Evolutionary conservation across 108 stramenopile species (phyloP), one percentile per base, ranked within the genome.

Genomic region (Skeletonema menzelii): DNA sequence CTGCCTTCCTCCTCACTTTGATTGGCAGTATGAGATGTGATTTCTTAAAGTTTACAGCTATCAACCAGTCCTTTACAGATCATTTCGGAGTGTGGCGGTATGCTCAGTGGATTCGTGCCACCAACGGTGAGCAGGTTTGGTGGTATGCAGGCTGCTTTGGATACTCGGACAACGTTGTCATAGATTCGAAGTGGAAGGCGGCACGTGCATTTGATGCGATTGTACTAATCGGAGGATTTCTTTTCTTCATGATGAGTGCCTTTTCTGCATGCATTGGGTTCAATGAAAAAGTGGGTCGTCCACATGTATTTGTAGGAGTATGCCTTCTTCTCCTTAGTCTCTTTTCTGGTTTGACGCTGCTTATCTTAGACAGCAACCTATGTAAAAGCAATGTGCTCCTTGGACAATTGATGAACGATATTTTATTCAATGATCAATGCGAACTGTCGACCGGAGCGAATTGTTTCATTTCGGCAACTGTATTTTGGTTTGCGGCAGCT

Each of bases 401-500:
- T n/a, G 22, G 30, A 8, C 11, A 63, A 40, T 20, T n/a, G 1
- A 0, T 15, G 31, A 32, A 32, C 14, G 4, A n/a, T 13, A 8
- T 35, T 24, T 19, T 13, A 5, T 67, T 68, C 57, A 30, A 13
- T 11, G 73, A 74, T n/a, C 55, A n/a, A 11, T 74, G 73, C 27
- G 37, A 22, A 4, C 56, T 74, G 11, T 17, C 65, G 11, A 19
- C 35, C 2, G 73, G 73, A 8, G 67, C 58, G 0, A 74, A 74
- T 17, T 59, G 65, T 20, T 24, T n/a, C 53, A 74, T 74, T 27
- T 22, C 66, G 24, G 73, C 73, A n/a, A 57, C 55, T 22, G 73
- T 74, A 13, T 74, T 74, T 56, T 74, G 73, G 73, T 47, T 60
- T 47, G 59, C 28, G 28, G 70, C 70, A 13, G 70, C 69, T 20